Evolutionary conservation across 345 rosid genomes (phyloP), one percentile per base, ranked within the genome.

Genomic region (Citrus sp.): DNA sequence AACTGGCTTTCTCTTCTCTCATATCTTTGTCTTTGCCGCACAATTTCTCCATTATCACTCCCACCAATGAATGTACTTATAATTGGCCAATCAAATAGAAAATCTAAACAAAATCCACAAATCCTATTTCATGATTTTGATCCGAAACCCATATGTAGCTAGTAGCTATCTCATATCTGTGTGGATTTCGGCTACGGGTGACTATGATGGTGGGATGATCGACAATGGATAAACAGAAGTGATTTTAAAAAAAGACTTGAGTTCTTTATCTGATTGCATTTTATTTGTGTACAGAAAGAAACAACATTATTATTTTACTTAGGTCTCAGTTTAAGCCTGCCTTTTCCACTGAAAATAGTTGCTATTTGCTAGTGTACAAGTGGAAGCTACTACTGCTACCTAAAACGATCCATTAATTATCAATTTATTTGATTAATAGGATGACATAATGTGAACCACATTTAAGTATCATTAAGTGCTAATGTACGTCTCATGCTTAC

Each of bases 401-500:
- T 54, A 54, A 54, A 51, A 18, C 4, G 22, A 18, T 54, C 58
- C 22, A 54, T 54, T 19, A 54, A 1, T 4, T 54, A 54, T 46
- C 51, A 13, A 46, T 12, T 12, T 46, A 46, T 46, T 42, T 46
- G 18, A 46, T 46, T 46, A 46, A 62, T 13, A 34, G 69, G 69
- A 34, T 65, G 42, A 30, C 67, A 65, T 18, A 34, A 34, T 65
- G 35, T 34, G 70, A 66, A 21, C n/a, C 46, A 34, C 35, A 30
- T 54, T 54, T 54, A 54, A 54, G 19, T 54, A 54, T 59, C 18
- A n/a, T 24, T 7, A n/a, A 51, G 64, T 76, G 79, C 51, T 76
- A 13, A 38, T 73, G 54, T 46, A 13, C 51, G 51, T n/a, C 60
- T 64, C 73, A 63, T 75, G 78, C 79, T 76, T 76, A 66, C 72